phyloP scores from a whole-genome alignment of 2,329 filamentous ascomycete species.

The Cladobotryum protrusum region DNA sequence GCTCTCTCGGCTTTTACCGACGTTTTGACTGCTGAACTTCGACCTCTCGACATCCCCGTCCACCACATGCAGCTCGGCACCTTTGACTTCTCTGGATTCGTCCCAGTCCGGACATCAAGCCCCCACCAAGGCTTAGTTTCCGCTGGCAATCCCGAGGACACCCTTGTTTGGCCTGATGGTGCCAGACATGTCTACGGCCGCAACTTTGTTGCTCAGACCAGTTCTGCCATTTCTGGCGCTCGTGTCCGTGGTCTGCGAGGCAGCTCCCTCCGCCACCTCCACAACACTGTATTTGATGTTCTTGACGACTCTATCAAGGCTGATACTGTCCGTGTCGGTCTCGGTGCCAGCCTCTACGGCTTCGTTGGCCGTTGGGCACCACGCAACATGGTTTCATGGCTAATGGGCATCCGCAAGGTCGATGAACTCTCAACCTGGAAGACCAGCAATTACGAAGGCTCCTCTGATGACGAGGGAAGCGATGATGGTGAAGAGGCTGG shows the following conservation, averaged over 20 bases:
- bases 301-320: slow-evolving; percentile 59
- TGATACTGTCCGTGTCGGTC: slow-evolving; percentile 69
- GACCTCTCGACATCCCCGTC: slow-evolving; percentile 68
- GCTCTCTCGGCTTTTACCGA: slow-evolving; percentile 82
- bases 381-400: slow-evolving; percentile 74
- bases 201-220: slow-evolving; percentile 53
- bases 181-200: slow-evolving; percentile 55
- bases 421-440: slow-evolving; percentile 52
- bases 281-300: slow-evolving; percentile 86
- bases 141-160: slow-evolving; percentile 38
- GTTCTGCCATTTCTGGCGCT: slow-evolving; percentile 49
- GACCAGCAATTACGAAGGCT: slow-evolving; percentile 34
- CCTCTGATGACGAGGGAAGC: slow-evolving; percentile 29
- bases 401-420: slow-evolving; percentile 73
- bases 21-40: slow-evolving; percentile 72
- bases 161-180: slow-evolving; percentile 57
- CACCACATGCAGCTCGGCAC: slow-evolving; percentile 87
- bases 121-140: slow-evolving; percentile 33
- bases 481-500: slow-evolving; percentile 26
- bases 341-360: slow-evolving; percentile 78
- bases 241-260: slow-evolving; percentile 57
- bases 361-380: slow-evolving; percentile 80
- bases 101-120: slow-evolving; percentile 33
- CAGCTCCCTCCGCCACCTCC: slow-evolving; percentile 69
- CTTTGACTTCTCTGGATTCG: slow-evolving; percentile 72